Evolutionary conservation across 345 rosid genomes (phyloP).

Genomic region (Lenwebbia sp.): DNA sequence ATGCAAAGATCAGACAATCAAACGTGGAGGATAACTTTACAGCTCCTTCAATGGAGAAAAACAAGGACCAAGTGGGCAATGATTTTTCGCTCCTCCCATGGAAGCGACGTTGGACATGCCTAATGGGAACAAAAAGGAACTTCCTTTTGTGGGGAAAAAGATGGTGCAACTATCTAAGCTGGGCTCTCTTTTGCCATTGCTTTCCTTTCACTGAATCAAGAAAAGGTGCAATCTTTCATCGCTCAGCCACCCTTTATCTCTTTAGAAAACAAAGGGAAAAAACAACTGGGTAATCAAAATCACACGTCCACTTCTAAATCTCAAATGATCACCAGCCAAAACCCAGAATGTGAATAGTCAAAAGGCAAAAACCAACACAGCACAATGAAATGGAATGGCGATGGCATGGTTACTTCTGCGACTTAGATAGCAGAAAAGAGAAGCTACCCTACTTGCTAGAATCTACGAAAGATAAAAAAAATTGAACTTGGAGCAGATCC

Average conservation of each 20-base stretch:
- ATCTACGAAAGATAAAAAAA: not conserved
- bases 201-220: conserved; percentile 1
- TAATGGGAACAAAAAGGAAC: conserved; percentile 1
- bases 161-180: not conserved
- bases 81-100: not conserved
- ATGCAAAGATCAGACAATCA: not conserved
- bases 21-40: not conserved
- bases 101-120: not conserved
- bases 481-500: not conserved
- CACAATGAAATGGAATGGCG: not conserved
- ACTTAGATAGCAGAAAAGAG: not conserved
- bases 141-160: conserved; percentile 1
- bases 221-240: not conserved
- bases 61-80: not conserved
- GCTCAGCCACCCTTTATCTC: not conserved
- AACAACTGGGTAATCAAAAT: not conserved
- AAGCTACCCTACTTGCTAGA: not conserved
- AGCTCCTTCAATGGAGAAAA: not conserved
- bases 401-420: not conserved
- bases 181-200: not conserved
- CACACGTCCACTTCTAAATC: not conserved
- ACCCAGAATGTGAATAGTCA: not conserved
- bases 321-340: not conserved
- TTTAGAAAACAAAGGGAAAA: not conserved
- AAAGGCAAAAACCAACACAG: not conserved